Evolutionary conservation across 2,329 filamentous ascomycete genomes (phyloP), one percentile per base, ranked within the genome.

Genomic region (Fusarium avenaceum): DNA sequence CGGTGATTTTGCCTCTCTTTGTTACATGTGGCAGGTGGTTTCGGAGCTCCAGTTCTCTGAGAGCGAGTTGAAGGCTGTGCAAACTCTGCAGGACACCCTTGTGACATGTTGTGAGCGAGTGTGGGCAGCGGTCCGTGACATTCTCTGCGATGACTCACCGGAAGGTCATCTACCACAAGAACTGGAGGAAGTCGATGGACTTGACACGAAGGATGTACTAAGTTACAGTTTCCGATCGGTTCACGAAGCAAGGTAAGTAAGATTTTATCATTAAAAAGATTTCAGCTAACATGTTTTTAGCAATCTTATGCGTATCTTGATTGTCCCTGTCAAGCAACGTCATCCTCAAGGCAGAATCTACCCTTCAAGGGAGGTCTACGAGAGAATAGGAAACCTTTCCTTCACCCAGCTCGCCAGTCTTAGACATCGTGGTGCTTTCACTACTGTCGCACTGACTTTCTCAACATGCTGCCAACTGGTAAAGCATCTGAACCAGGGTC

Each of bases 211-310:
- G 75, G 93, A 96, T 72, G 86, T 97, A 19, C 80, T 99, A 46
- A 98, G 95, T 69, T 99, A 96, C 77, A 97, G 94, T 65, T 99
- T 97, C 86, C 89, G 96, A 72, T 93, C 94, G 7, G 84, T 97
- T n/a, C 95, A 97, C 65, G 96, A 99, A 80, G 93, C 94, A 24
- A 97, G 93, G 91, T 93, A 81, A 45, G 42, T 14, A 63, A 24
- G 11, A 11, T 46, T 15, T 4, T 14, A 11, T 3, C 13, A n/a
- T 22, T 11, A n/a, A 19, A n/a, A 10, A 10, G 17, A 5, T 15
- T 2, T 30, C 14, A 17, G 20, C 63, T 63, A 48, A 63, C 17
- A 24, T 26, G 35, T 65, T 69, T 69, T 77, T 64, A 96, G 93
- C 77, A 89, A 93, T 57, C 81, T 96, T 6, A 83, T 95, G 77